phyloP scores from a whole-genome alignment of 1,284 basidiomycete genomes.

The Cutaneotrichosporon mucoides region DNA sequence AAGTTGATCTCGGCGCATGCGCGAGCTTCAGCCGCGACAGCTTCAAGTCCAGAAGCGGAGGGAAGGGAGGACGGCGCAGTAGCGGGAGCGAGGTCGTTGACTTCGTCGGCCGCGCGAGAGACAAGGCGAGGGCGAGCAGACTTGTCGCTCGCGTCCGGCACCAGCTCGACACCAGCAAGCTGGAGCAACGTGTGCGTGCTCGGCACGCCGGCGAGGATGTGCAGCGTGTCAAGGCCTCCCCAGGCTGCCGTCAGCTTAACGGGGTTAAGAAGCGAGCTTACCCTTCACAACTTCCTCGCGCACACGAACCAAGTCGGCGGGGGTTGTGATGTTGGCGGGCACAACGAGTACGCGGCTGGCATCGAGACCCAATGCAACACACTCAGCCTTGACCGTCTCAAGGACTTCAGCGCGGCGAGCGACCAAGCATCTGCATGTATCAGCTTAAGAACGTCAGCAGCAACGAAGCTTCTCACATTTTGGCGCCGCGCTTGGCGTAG shows the following conservation, averaged over 20 bases:
- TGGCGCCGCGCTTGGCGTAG: constrained; percentile 70
- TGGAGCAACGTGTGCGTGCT: constrained; percentile 72
- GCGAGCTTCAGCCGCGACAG: constrained; percentile 46
- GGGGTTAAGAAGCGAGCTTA: constrained; percentile 41
- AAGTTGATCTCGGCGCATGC: constrained; percentile 50
- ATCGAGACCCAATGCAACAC: constrained; percentile 41
- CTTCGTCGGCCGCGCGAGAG: constrained; percentile 4
- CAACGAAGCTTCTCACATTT: constrained; percentile 49
- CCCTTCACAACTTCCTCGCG: constrained; percentile 59
- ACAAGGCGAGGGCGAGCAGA: constrained; percentile 8
- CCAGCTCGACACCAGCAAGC: constrained; percentile 60
- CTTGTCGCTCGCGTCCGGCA: constrained; percentile 16
- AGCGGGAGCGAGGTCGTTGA: background rate
- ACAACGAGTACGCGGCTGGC: constrained; percentile 48
- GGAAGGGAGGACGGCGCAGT: constrained; percentile 14
- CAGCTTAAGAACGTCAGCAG: constrained; percentile 1
- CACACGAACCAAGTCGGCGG: constrained; percentile 65
- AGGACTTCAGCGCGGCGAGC: constrained; percentile 63
- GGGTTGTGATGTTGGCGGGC: constrained; percentile 63
- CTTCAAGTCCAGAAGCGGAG: constrained; percentile 41
- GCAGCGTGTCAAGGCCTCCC: constrained; percentile 75
- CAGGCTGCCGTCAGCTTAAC: constrained; percentile 56
- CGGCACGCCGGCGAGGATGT: constrained; percentile 81
- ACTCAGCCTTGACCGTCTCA: constrained; percentile 61
- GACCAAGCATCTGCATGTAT: constrained; percentile 58